A percentile compares a stretch with the other conserved stretches of the same genome.
Conservation (phyloP, 2,329 filamentous ascomycete species). For the Parascedosporium putredinis region DNA sequence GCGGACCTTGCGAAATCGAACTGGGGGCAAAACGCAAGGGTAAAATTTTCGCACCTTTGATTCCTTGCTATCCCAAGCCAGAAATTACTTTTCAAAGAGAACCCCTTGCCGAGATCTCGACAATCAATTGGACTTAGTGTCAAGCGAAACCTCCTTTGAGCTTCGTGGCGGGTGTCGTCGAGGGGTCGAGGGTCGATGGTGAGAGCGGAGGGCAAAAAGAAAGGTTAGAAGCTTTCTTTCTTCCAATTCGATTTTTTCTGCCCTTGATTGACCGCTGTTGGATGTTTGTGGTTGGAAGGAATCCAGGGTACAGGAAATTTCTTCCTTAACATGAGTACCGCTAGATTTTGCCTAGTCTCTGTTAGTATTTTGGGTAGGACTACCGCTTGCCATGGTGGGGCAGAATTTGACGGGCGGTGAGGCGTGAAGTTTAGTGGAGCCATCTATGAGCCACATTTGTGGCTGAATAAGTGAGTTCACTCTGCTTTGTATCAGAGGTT, state of each 20-base stretch:
- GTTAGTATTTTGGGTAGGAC: not conserved
- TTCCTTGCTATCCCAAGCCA: no score
- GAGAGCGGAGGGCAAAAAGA: not conserved
- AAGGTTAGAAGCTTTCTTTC: not conserved
- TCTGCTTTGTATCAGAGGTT: no score
- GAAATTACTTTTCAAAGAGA: no score
- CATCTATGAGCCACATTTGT: not conserved
- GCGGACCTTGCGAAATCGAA: no score
- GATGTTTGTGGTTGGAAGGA: not conserved
- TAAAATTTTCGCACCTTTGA: no score
- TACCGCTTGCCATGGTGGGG: not conserved
- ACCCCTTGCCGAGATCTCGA: no score
- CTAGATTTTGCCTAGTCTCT: not conserved
- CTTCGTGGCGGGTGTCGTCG: not conserved
- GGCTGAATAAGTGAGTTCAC: no score
- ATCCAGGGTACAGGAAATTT: not conserved
- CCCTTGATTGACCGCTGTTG: not conserved
- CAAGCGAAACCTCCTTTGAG: not conserved
- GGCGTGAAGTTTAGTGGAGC: not conserved
- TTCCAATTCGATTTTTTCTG: constrained; percentile 3
- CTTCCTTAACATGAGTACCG: not conserved
- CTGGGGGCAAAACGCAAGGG: no score
- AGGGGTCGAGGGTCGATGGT: not conserved
- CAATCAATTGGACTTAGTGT: no score
- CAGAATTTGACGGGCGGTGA: not conserved